phyloP scores from a whole-genome alignment of 1,284 basidiomycete species.

The Filobasidium uniguttulatum region DNA sequence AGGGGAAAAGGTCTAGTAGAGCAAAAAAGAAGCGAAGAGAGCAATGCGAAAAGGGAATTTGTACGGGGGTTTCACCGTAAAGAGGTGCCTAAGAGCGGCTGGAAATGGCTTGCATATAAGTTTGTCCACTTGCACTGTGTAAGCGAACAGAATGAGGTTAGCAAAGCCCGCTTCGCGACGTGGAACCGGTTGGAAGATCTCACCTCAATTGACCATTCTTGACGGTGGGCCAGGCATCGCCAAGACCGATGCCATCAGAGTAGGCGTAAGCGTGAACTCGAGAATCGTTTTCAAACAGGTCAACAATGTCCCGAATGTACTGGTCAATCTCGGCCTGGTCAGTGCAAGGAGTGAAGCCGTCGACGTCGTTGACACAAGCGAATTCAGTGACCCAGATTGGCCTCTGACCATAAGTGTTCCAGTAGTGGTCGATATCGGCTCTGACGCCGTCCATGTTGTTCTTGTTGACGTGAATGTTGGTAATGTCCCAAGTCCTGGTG shows the following conservation, averaged over 20 bases:
- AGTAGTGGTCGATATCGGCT: conserved; percentile 32
- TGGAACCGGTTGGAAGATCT: conserved; percentile 2
- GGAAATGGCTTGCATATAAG: conserved; percentile 32
- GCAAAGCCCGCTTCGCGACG: background rate
- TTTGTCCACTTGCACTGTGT: conserved; percentile 25
- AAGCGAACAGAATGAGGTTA: background rate
- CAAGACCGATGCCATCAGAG: conserved; percentile 19
- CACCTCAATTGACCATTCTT: conserved; percentile 24
- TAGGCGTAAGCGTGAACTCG: conserved; percentile 30
- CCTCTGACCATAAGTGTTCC: conserved; percentile 27
- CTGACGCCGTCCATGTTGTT: conserved; percentile 29
- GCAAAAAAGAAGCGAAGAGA: no score
- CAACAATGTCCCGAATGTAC: conserved; percentile 34
- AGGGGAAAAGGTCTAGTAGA: no score
- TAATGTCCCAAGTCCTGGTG: conserved; percentile 25
- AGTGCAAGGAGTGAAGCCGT: conserved; percentile 28
- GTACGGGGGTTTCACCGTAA: no score
- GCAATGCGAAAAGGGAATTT: no score
- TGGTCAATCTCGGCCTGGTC: conserved; percentile 29
- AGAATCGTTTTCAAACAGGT: conserved; percentile 28
- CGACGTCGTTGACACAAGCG: conserved; percentile 33
- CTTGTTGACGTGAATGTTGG: conserved; percentile 36
- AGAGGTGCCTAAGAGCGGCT: no score
- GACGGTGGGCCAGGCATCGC: conserved; percentile 26
- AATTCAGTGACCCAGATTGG: conserved; percentile 37